phyloP scores from a whole-genome alignment of 2,329 filamentous ascomycete genomes.

The Tolypocladium amazonense region DNA sequence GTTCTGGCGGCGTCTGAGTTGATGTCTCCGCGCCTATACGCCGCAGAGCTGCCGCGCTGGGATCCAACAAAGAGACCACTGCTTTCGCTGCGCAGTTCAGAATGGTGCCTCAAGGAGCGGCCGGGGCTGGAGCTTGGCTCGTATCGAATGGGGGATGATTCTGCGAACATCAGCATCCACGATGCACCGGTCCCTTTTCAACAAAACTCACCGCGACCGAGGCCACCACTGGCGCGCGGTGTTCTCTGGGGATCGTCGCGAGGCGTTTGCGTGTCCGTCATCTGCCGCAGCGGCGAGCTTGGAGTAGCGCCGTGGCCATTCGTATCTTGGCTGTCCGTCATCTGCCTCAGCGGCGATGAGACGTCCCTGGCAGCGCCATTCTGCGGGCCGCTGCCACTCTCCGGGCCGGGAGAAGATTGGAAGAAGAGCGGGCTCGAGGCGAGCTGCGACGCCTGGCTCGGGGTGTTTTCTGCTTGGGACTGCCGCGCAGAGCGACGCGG shows the following conservation, averaged over 20 bases:
- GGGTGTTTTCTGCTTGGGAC: slow-evolving; percentile 26
- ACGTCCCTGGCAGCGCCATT: slow-evolving; percentile 24
- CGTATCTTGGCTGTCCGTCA: slow-evolving; percentile 46
- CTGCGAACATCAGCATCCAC: slow-evolving; percentile 32
- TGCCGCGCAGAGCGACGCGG: slow-evolving; percentile 31
- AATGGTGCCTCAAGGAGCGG: slow-evolving; percentile 50
- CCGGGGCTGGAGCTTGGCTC: slow-evolving; percentile 81
- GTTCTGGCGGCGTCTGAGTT: slow-evolving; percentile 64
- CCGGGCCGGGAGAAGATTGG: slow-evolving; percentile 35
- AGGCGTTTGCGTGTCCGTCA: slow-evolving; percentile 44
- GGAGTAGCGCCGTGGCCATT: slow-evolving; percentile 25
- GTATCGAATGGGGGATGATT: slow-evolving; percentile 88
- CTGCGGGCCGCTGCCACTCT: slow-evolving; percentile 11
- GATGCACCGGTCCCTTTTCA: not conserved
- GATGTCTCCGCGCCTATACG: slow-evolving; percentile 66
- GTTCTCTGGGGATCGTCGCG: slow-evolving; percentile 51
- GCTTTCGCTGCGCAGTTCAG: slow-evolving; percentile 70
- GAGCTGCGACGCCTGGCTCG: slow-evolving; percentile 39
- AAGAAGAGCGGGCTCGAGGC: slow-evolving; percentile 78
- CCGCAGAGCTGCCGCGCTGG: slow-evolving; percentile 44
- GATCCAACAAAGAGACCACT: slow-evolving; percentile 74
- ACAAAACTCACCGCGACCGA: slow-evolving; percentile 51
- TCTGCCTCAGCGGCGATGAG: slow-evolving; percentile 46
- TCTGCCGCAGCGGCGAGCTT: slow-evolving; percentile 51
- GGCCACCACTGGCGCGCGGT: slow-evolving; percentile 52